Base-by-base conservation (phyloP, 202 grass and related monocot genomes). In the Setaria italica region DNA sequence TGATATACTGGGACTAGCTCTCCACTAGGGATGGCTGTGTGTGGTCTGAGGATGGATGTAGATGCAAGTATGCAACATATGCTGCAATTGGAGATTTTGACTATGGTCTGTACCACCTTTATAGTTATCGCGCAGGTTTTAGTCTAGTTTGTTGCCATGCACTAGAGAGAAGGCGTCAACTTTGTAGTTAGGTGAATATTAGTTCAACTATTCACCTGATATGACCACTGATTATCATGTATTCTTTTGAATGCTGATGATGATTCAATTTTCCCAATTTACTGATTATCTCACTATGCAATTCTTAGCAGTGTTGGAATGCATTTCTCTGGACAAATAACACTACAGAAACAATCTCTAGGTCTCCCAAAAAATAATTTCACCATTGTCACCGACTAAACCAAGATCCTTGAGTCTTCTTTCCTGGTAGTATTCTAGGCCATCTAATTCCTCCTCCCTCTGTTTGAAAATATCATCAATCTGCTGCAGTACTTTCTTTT, bases 321-420 rank as follows among this genome's bases (percentile, higher is more conserved):
- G 62, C 2, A 46, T 30, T 74, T 53, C 17, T 58, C 51, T 43
- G 33, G 51, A 63, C 4, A 65, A 70, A 70, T 37, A 48, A 13
- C 42, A 71, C 19, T 72, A 70, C 8, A 70, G 45, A 80, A 60
- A 25, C 21, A 59, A 14, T 84, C 17, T 50, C 85, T 91, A 91
- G 46, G 82, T 90, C 89, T 99, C 96, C 96, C 96, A 96, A 82
- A 99, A 99, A 62, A 99, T 99, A 86, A 99, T 99, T 21, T 99
- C 96, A 78, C 93, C 93, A 63, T 96, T 94, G 71, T 99, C 93
- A 10, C 96, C 86, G 43, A 90, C 79, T 68, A 99, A 84, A 66
- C 96, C 93, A 6, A 99, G 87, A 80, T 99, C 91, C 71, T 91
- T 96, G 71, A 92, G 93, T 83, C 93, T 95, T 73, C 96, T 94